Base-by-base conservation (phyloP, 257 asterid species). In the Solanum clarkiae region DNA sequence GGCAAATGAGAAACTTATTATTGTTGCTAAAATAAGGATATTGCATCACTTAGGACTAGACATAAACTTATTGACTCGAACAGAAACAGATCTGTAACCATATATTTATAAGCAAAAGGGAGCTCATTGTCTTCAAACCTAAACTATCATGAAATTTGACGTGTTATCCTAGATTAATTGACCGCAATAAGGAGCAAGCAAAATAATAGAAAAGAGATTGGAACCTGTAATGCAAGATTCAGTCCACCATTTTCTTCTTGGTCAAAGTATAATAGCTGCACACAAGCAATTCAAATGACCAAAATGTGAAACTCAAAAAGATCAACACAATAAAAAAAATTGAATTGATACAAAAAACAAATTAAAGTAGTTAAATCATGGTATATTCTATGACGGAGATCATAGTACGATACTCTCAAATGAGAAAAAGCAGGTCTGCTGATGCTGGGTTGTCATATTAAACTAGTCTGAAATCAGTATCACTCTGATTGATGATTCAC, bases 191-290 rank as follows among this genome's bases (percentile, higher is more conserved):
- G 74, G 68, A 82, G 66, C 32, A 55, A 47, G 72, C 80, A 69
- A 53, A 47, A 68, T 15, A 79, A 71, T 2, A 49, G 81, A 32
- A 15, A 63, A 51, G 87, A 59, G 24, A 84, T 49, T 29, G 84
- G 72, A 79, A 95, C 99, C 99, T 95, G 99, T 82, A 95, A 86
- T 82, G 97, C 96, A 80, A 97, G 98, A 92, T 92, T 93, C 55
- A 97, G 87, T 83, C 99, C 99, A 45, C 98, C 95, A 85, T 87
- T 94, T 70, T 92, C 97, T 88, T 92, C 99, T 84, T 87, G 92
- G 86, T 97, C 99, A 26, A 97, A 97, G 94, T 92, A 97, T 87
- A 97, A 87, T 80, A 97, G 90, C 99, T 97, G 98, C 92, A 89
- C 3, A 86, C 69, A 86, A 83, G 22, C 65, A 72, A 77, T 77